Percentiles rank a stretch among this genome's conserved stretches.
Evolutionary conservation across 257 asterid genomes (phyloP).

Genomic region (Osmanthus fragrans): DNA sequence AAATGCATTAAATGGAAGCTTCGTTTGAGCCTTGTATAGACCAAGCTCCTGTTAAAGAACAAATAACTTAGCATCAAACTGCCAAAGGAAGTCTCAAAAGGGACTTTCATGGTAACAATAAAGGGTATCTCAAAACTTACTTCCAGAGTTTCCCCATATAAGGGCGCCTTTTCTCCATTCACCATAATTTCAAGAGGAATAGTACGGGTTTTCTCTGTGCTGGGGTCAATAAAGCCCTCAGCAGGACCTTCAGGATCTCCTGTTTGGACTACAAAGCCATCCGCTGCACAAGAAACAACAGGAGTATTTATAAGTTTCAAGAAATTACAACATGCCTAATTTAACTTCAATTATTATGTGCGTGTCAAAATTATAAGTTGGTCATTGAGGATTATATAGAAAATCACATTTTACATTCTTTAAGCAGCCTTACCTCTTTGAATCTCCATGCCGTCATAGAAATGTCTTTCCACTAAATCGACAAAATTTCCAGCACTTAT

Average conservation of each 20-base stretch:
- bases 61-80: conserved; percentile 17
- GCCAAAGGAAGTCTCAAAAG: background rate
- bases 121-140: conserved; percentile 44
- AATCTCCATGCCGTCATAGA: conserved; percentile 99
- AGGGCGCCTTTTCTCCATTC: conserved; percentile 80
- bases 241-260: conserved; percentile 99
- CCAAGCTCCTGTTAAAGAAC: conserved; percentile 79
- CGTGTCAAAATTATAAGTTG: background rate
- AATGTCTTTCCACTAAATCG: conserved; percentile 91
- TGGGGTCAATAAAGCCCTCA: conserved; percentile 96
- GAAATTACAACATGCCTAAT: background rate
- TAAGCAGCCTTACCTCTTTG: conserved; percentile 67
- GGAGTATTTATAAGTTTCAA: conserved; percentile 25
- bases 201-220: conserved; percentile 84
- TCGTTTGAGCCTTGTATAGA: conserved; percentile 95
- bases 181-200: conserved; percentile 92
- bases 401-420: conserved; percentile 11
- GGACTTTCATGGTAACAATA: background rate
- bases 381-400: background rate
- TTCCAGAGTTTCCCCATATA: conserved; percentile 89
- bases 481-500: conserved; percentile 92
- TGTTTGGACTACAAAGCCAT: conserved; percentile 98
- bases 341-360: background rate
- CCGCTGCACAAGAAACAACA: conserved; percentile 63
- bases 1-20: conserved; percentile 94